Percentiles rank a stretch among this genome's conserved stretches.
phyloP scores from a whole-genome alignment of 2,329 filamentous ascomycete species.

The Trichoderma afroharzianum region DNA sequence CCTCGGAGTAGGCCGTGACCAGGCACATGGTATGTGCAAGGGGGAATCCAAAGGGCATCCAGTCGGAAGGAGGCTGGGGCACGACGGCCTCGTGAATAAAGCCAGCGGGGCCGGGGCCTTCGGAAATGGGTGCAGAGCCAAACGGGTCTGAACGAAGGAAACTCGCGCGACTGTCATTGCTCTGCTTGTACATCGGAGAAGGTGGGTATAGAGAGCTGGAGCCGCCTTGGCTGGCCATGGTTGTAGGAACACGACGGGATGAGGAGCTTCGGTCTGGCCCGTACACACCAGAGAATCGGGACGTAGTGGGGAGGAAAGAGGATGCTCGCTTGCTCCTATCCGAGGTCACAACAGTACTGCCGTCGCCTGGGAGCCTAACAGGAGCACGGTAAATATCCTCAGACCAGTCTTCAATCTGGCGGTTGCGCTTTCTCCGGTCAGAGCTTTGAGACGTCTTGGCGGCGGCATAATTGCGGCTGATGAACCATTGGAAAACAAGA shows the following conservation, averaged over 20 bases:
- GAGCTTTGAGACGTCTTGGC: constrained; percentile 78
- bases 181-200: constrained; percentile 63
- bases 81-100: constrained; percentile 96
- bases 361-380: constrained; percentile 72
- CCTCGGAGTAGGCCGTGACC: constrained; percentile 96
- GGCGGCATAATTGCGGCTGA: constrained; percentile 80
- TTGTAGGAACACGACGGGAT: constrained; percentile 65
- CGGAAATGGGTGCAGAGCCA: constrained; percentile 51
- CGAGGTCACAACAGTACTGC: constrained; percentile 59
- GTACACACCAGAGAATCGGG: constrained; percentile 89
- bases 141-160: constrained; percentile 61
- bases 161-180: constrained; percentile 61
- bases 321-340: constrained; percentile 82
- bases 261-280: constrained; percentile 61
- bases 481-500: constrained; percentile 92
- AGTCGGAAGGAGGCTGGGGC: constrained; percentile 92
- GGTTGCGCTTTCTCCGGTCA: constrained; percentile 77
- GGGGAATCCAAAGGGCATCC: constrained; percentile 95
- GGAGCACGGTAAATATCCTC: constrained; percentile 96
- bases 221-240: constrained; percentile 88
- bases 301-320: constrained; percentile 85
- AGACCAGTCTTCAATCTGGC: constrained; percentile 96
- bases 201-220: constrained; percentile 69
- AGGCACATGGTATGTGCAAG: constrained; percentile 90
- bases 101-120: constrained; percentile 79